A percentile compares a stretch with the other conserved stretches of the same genome.
These are phyloP conservation scores for Massariosphaeria phaeospora DNA, from an alignment of 495 filamentous ascomycete species.

Conservation along the genomic window DNA sequence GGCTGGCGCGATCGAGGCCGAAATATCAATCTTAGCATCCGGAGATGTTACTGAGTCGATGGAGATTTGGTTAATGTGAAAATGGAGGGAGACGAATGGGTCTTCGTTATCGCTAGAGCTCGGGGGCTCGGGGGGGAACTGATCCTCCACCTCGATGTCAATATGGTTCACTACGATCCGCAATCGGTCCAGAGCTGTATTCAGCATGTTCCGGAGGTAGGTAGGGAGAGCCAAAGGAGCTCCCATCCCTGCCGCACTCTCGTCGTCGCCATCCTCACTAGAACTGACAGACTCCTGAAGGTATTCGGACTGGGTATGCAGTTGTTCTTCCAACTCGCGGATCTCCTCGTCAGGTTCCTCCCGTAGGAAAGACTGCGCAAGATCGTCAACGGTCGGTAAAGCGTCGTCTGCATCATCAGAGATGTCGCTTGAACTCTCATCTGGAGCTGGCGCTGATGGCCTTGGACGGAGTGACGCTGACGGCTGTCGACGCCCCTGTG, in stretches of 20 bases:
- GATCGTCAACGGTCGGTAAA: conserved; percentile 71
- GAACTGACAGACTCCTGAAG: conserved; percentile 46
- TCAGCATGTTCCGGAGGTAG: conserved; percentile 76
- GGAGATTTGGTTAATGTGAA: conserved; percentile 24
- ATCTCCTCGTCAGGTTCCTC: conserved; percentile 72
- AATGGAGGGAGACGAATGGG: conserved; percentile 23
- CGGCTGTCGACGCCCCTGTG: background rate
- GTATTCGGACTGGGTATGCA: conserved; percentile 63
- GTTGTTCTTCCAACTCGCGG: conserved; percentile 68
- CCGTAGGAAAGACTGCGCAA: conserved; percentile 83
- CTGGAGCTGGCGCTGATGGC: background rate
- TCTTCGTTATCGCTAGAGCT: conserved; percentile 7
- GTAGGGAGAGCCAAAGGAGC: conserved; percentile 68
- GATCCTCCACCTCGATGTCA: conserved; percentile 41
- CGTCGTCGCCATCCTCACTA: conserved; percentile 57
- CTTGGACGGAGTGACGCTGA: conserved; percentile 2
- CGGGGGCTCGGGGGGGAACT: conserved; percentile 9
- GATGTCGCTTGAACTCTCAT: conserved; percentile 24
- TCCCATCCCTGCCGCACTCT: conserved; percentile 63
- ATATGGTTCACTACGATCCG: conserved; percentile 61
- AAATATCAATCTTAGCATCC: conserved; percentile 17
- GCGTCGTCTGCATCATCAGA: conserved; percentile 39
- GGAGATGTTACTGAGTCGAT: conserved; percentile 25
- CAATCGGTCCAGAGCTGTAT: conserved; percentile 75
- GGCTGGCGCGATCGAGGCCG: background rate